Base-by-base conservation (phyloP, 345 rosid genomes). In the Moricandia moricandioides region DNA sequence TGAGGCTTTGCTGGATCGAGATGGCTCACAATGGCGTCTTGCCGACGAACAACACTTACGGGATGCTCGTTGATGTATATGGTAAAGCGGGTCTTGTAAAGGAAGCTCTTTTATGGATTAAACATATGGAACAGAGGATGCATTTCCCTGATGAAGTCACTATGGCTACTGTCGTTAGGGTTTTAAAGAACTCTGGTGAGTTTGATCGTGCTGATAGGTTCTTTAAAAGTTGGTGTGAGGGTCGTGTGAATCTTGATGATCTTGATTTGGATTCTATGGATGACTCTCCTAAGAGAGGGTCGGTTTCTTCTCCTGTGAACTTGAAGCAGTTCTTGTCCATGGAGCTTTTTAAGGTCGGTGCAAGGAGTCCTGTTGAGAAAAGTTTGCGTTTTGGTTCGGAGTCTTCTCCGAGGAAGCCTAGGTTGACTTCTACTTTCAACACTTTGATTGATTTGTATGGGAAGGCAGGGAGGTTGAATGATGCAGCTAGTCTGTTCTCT, bases 371-470 rank as follows among this genome's bases (percentile, higher is more conserved):
- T 67, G 58, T 74, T 75, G 78, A 70, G 8, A 74, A 78, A 70
- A 82, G 61, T 49, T 10, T 33, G 54, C 10, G 16, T 47, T 85
- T 67, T 52, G 37, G 81, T 5, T 37, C 34, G 0, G 87, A 84
- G 31, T 77, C 62, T 55, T 69, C 82, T 61, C 72, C 77, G 69
- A 72, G 84, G 54, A 91, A 83, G 85, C 98, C 92, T 45, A 75
- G 62, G 56, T 74, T 85, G n/a, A 88, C 97, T 7, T 79, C 93
- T 4, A 93, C 96, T 0, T 93, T 85, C 70, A 93, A 91, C 59
- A 85, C 91, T 26, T 74, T 93, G 79, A 91, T 93, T 75, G 98
- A 93, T 86, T 76, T 93, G 83, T 93, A 93, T 69, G 98, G 96
- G 17, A 93, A 93, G 77, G 96, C 97, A 0, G 98, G 92, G 52